phyloP scores from a whole-genome alignment of 1,139 yeast genomes.

The Candida smagusa region DNA sequence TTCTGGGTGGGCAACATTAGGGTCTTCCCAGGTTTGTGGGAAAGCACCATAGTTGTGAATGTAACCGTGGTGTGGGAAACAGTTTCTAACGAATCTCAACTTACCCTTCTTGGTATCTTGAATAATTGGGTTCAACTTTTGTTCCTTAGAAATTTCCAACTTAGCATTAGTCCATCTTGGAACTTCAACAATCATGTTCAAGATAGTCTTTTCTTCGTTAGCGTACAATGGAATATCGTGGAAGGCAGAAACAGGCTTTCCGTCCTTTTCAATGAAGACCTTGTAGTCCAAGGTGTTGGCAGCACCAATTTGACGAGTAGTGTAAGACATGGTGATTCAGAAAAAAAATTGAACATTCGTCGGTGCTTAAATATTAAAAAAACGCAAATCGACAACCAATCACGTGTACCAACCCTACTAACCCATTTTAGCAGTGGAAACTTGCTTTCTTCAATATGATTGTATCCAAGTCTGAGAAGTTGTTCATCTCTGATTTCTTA shows the following conservation, averaged over 20 bases:
- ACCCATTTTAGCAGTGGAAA: background rate
- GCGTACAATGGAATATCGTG: constrained; percentile 87
- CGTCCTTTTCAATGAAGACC: constrained; percentile 63
- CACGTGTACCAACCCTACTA: too few relatives aligned
- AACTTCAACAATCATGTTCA: constrained; percentile 89
- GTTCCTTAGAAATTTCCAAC: constrained; percentile 78
- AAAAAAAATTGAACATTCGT: background rate
- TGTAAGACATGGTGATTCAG: constrained; percentile 49
- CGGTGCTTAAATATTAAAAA: background rate
- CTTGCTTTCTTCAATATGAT: background rate
- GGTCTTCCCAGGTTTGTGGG: constrained; percentile 97
- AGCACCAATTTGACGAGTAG: constrained; percentile 87
- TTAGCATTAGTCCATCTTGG: constrained; percentile 97
- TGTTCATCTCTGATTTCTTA: constrained; percentile 60
- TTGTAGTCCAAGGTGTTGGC: constrained; percentile 89
- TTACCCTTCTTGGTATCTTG: constrained; percentile 94
- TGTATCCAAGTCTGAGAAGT: constrained; percentile 1
- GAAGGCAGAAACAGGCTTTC: constrained; percentile 66
- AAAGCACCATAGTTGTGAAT: constrained; percentile 97
- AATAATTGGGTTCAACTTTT: constrained; percentile 78
- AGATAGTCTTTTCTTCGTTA: constrained; percentile 57
- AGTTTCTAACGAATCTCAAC: constrained; percentile 81
- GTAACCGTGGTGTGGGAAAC: constrained; percentile 95
- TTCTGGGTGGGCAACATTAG: constrained; percentile 35
- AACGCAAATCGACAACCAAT: background rate